Percentiles rank a stretch among this genome's conserved stretches.
phyloP scores from a whole-genome alignment of 129 eudicot species.

The Artemisia tridentata region DNA sequence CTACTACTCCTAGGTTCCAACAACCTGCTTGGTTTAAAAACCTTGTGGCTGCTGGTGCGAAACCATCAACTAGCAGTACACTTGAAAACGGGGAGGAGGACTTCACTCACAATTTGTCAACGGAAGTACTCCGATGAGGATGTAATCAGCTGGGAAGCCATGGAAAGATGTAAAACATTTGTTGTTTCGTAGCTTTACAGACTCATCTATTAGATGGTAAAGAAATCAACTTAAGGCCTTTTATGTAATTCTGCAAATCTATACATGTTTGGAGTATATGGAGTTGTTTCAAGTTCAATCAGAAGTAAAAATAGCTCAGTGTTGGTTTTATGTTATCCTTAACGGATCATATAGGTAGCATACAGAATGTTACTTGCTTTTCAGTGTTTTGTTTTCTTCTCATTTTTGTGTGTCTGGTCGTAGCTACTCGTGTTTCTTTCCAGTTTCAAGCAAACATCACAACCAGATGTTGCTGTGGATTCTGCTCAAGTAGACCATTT shows the following conservation, averaged over 20 bases:
- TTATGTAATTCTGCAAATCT: conserved; percentile 1
- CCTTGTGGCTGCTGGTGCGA: conserved; percentile 68
- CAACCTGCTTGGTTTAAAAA: conserved; percentile 71
- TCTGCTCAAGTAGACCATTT: too few species aligned
- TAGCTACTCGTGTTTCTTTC: too few species aligned
- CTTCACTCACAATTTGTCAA: conserved; percentile 25
- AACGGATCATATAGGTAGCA: too few species aligned
- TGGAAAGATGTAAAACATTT: neutral
- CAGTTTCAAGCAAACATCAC: too few species aligned
- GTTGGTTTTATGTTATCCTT: too few species aligned
- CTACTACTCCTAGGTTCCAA: conserved; percentile 46
- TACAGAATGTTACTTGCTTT: too few species aligned
- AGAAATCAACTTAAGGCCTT: neutral
- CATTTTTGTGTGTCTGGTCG: too few species aligned
- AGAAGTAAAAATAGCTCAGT: too few species aligned
- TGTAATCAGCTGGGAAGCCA: neutral
- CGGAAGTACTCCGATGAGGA: conserved; percentile 27
- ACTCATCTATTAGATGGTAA: neutral
- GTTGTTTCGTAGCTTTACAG: conserved; percentile 19
- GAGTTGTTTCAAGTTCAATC: neutral
- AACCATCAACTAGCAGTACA: conserved; percentile 56
- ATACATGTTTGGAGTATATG: conserved; percentile 1
- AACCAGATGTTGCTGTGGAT: too few species aligned
- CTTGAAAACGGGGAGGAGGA: conserved; percentile 45
- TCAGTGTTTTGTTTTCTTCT: too few species aligned